phyloP scores from a whole-genome alignment of 1,284 basidiomycete genomes.

The Ganoderma sinense region DNA sequence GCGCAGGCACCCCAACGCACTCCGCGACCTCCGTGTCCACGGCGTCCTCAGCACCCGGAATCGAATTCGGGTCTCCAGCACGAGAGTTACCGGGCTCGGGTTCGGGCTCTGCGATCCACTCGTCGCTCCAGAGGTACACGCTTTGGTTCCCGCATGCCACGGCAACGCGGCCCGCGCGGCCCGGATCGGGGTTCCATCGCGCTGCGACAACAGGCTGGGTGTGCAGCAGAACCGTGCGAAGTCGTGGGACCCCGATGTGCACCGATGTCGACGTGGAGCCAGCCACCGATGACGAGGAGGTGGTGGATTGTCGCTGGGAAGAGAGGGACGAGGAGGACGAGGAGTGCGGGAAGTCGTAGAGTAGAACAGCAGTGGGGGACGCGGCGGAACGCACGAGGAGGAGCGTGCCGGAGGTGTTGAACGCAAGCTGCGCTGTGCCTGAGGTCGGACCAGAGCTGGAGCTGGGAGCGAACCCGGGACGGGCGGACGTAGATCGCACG shows the following conservation, averaged over 20 bases:
- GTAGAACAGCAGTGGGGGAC: conserved; percentile 57
- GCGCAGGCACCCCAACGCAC: conserved; percentile 80
- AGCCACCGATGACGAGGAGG: background rate
- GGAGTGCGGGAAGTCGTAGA: conserved; percentile 42
- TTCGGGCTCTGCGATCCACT: conserved; percentile 65
- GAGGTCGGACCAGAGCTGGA: conserved; percentile 3
- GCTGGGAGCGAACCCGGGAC: conserved; percentile 1
- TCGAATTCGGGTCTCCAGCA: background rate
- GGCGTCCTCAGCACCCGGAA: background rate
- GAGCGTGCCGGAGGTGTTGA: conserved; percentile 78
- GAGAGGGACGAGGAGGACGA: background rate
- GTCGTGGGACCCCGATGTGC: conserved; percentile 20
- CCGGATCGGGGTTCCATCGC: conserved; percentile 75
- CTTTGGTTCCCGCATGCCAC: conserved; percentile 75
- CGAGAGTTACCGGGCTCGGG: background rate
- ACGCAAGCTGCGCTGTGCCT: conserved; percentile 64
- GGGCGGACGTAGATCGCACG: conserved; percentile 1
- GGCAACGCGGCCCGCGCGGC: conserved; percentile 67
- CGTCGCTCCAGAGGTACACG: conserved; percentile 84
- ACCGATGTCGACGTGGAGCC: background rate
- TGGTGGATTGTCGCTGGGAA: background rate
- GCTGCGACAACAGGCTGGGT: conserved; percentile 64
- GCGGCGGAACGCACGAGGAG: conserved; percentile 76
- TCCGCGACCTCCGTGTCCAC: conserved; percentile 70
- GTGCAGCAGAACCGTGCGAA: conserved; percentile 75